phyloP scores from a whole-genome alignment of 495 filamentous ascomycete genomes.

The Penicillium salamii region DNA sequence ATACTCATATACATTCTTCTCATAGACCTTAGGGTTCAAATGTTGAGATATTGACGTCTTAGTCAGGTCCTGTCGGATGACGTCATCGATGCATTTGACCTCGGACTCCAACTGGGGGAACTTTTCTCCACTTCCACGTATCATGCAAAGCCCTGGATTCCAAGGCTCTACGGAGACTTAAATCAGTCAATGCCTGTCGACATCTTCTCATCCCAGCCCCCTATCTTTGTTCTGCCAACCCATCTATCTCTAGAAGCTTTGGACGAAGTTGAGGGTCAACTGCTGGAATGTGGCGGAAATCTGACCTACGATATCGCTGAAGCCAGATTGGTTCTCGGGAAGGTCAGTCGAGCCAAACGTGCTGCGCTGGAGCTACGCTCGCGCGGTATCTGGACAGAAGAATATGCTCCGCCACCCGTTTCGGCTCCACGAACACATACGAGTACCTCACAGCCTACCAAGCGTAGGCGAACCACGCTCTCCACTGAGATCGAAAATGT shows the following conservation, averaged over 20 bases:
- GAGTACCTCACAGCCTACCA: conserved; percentile 9
- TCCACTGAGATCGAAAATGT: not conserved
- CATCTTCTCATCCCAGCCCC: conserved; percentile 42
- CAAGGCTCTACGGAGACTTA: too few relatives aligned
- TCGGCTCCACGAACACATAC: not conserved
- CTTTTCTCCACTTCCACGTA: too few relatives aligned
- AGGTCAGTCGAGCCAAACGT: conserved; percentile 63
- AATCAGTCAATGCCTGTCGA: not conserved
- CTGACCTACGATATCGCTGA: conserved; percentile 73
- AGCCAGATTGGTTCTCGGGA: conserved; percentile 71
- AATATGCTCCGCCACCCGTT: conserved; percentile 20
- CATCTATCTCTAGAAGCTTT: conserved; percentile 62
- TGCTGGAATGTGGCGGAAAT: conserved; percentile 49
- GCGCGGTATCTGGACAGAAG: conserved; percentile 59
- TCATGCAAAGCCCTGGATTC: too few relatives aligned
- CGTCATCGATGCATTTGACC: too few relatives aligned
- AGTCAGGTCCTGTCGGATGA: too few relatives aligned
- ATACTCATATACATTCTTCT: too few relatives aligned
- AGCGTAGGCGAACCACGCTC: conserved; percentile 19
- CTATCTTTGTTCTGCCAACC: conserved; percentile 70
- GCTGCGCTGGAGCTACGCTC: conserved; percentile 75
- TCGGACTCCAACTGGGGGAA: too few relatives aligned
- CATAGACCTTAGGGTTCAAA: too few relatives aligned
- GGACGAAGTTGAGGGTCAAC: conserved; percentile 59
- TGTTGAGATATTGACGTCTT: too few relatives aligned